phyloP scores from a whole-genome alignment of 2,329 filamentous ascomycete species.

The Neofusicoccum umdonicola region DNA sequence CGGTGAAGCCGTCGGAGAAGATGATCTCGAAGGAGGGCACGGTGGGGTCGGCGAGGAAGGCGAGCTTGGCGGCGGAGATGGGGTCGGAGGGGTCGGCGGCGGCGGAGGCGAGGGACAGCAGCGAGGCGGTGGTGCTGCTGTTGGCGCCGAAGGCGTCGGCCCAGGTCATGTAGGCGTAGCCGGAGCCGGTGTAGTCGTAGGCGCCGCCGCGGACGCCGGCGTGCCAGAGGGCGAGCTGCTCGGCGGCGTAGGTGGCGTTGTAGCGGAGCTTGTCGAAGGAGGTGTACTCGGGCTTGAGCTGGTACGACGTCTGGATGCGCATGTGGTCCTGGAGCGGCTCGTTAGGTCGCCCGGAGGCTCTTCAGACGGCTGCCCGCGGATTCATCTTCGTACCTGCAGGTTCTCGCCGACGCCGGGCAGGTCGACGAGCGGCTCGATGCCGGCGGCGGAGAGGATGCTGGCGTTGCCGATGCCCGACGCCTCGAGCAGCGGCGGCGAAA shows the following conservation, averaged over 20 bases:
- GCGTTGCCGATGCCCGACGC: slow-evolving; percentile 60
- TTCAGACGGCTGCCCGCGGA: no score
- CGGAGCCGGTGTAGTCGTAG: slow-evolving; percentile 25
- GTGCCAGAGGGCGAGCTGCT: slow-evolving; percentile 40
- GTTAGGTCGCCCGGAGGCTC: no score
- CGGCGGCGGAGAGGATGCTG: slow-evolving; percentile 50
- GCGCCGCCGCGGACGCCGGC: slow-evolving; percentile 28
- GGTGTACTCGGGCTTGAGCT: slow-evolving; percentile 31
- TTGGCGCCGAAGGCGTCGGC: slow-evolving; percentile 35
- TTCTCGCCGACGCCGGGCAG: slow-evolving; percentile 64
- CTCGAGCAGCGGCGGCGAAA: slow-evolving; percentile 64
- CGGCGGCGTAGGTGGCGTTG: slow-evolving; percentile 35
- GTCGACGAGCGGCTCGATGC: slow-evolving; percentile 55
- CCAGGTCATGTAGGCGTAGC: slow-evolving; percentile 46
- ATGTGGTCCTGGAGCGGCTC: slow-evolving; percentile 50
- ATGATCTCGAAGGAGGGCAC: slow-evolving; percentile 46
- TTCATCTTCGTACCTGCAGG: slow-evolving; percentile 32
- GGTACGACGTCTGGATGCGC: slow-evolving; percentile 27
- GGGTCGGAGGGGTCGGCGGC: slow-evolving; percentile 18
- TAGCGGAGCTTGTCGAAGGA: slow-evolving; percentile 33
- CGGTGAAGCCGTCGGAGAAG: slow-evolving; percentile 48
- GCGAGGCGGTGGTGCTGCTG: slow-evolving; percentile 32
- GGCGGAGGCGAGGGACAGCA: slow-evolving; percentile 22
- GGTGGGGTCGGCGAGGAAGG: slow-evolving; percentile 34
- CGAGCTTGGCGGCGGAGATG: slow-evolving; percentile 25